Base-by-base conservation (phyloP, 345 rosid genomes). In the Bruguiera parviflora region DNA sequence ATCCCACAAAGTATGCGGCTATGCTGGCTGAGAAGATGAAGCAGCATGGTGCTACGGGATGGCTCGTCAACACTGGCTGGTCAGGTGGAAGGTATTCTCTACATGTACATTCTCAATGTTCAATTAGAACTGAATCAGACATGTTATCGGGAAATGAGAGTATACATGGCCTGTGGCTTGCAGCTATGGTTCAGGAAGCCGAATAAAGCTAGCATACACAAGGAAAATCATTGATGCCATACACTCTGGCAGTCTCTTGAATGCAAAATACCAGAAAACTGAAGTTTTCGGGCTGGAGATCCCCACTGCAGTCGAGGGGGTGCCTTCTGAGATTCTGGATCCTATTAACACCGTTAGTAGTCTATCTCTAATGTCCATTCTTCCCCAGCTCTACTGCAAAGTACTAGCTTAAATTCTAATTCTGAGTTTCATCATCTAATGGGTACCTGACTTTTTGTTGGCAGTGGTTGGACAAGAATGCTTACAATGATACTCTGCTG, bases 1-100 rank as follows among this genome's bases (percentile, higher is more conserved):
- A 90, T 68, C 99, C 99, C 0, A 95, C 99, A n/a, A 95, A 84
- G 83, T 92, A 95, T 66, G 99, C 97, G 4, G 93, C 96, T 65
- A 92, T 95, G 99, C 81, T 92, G 63, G 90, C 97, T 15, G 96
- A 95, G 76, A 95, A 95, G 82, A 95, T 95, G 97, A 81, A 87
- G 84, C 80, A 83, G 71, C 96, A 92, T 67, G 99, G 99, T n/a
- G 92, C 97, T 22, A 90, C 97, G 1, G 96, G 90, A 16, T 95
- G 99, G 97, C 97, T 95, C 0, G 92, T 95, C 63, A 95, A 95
- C 85, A 95, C 97, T 15, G 96, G 97, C 66, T 95, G 99, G 99
- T 92, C 96, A 0, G 96, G 93, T 65, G 99, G 99, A 78, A 89
- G 98, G 98, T 94, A 84, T 52, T 55, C 13, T 46, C 47, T 51